phyloP scores from a whole-genome alignment of 257 asterid species.

The Galeopsis tetrahit region DNA sequence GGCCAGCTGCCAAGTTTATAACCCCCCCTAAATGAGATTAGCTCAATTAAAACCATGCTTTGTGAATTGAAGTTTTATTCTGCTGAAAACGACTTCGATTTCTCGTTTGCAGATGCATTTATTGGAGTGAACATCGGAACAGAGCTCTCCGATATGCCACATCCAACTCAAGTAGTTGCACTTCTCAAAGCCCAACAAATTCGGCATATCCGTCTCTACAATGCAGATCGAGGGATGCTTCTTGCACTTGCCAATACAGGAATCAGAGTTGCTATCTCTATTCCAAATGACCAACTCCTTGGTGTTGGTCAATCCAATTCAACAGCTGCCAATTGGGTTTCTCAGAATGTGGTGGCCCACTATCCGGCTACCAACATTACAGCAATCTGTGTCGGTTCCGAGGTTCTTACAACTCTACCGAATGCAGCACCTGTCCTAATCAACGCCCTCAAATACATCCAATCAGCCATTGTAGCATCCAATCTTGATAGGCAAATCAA shows the following conservation, averaged over 20 bases:
- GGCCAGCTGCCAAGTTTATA: background rate
- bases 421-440: conserved; percentile 68
- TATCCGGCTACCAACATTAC: conserved; percentile 79
- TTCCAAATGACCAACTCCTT: conserved; percentile 77
- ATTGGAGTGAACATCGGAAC: conserved; percentile 86
- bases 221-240: conserved; percentile 83
- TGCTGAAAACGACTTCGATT: background rate
- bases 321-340: conserved; percentile 87
- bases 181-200: conserved; percentile 81
- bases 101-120: conserved; percentile 52
- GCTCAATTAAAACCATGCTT: background rate
- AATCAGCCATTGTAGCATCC: conserved; percentile 79
- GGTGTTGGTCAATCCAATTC: conserved; percentile 81
- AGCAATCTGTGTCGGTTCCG: conserved; percentile 77
- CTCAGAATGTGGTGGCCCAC: conserved; percentile 76
- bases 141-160: conserved; percentile 80
- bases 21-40: background rate
- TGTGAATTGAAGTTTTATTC: background rate
- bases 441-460: conserved; percentile 67
- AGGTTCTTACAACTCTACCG: conserved; percentile 67
- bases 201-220: conserved; percentile 62
- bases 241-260: conserved; percentile 85
- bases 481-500: conserved; percentile 72
- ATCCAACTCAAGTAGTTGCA: conserved; percentile 85
- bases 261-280: conserved; percentile 63